Base-by-base conservation (phyloP, 345 rosid species). In the Brassica napus region DNA sequence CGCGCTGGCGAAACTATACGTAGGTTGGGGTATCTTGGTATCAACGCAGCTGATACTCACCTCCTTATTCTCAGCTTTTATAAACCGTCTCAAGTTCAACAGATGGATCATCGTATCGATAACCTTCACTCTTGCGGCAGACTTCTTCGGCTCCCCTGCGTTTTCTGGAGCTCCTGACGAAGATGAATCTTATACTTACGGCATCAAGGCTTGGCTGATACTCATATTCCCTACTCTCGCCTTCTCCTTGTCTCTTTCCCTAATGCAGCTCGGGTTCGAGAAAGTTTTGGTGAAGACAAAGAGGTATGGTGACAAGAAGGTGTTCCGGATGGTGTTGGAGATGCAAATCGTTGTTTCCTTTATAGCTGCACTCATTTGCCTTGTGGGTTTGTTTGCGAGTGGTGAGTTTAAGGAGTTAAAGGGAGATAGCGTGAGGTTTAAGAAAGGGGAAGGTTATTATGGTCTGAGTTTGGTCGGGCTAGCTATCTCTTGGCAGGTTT, bases 1-100 rank as follows among this genome's bases (percentile, higher is more conserved):
- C 14, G 72, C 85, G 0, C 10, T 84, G 10, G 87, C 60, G 9
- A 72, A 63, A 44, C n/a, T 65, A 6, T 84, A 78, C 61, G 83
- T 88, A 31, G 86, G 90, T 2, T 83, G 71, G 76, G 80, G 83
- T 8, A 35, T 82, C 10, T 76, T 84, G 57, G 52, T 84, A 18
- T 85, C 90, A 10, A 59, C 89, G 63, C 94, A 91, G 65, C 39
- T 89, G 74, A 74, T 79, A 8, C 81, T 82, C 1, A 89, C 83
- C 23, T 83, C 85, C 4, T 57, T 88, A 4, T 83, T 87, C 71
- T 84, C 86, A n/a, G 76, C 74, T 80, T 80, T 84, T 78, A 67
- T 86, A 69, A 87, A 88, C 73, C 75, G 79, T 35, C 79, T 85
- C 57, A 87, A 85, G 76, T 77, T 86, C 75, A 85, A 83, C 47